Conservation (phyloP, 2,329 filamentous ascomycete genomes). For the Stachybotrys chlorohalonatus region DNA sequence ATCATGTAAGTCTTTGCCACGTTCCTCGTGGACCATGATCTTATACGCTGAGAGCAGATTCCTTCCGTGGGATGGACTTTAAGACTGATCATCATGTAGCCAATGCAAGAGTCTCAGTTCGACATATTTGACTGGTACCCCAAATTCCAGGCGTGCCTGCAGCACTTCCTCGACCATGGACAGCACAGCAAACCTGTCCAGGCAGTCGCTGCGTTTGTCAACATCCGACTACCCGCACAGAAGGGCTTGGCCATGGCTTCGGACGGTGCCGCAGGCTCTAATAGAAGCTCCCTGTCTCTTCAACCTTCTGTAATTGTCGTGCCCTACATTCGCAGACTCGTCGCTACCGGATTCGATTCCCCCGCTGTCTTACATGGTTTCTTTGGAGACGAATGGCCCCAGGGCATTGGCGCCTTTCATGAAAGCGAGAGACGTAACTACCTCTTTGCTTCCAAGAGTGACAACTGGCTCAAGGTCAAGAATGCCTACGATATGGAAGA, state of each 20-base stretch:
- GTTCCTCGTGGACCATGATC: neutral
- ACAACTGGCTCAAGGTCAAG: slow-evolving; percentile 83
- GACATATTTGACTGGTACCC: slow-evolving; percentile 92
- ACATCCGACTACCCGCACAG: slow-evolving; percentile 86
- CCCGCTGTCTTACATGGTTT: slow-evolving; percentile 85
- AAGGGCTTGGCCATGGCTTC: slow-evolving; percentile 25
- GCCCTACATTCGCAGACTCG: slow-evolving; percentile 81
- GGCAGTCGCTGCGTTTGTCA: slow-evolving; percentile 81
- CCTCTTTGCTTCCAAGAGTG: slow-evolving; percentile 88
- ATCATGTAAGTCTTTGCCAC: neutral
- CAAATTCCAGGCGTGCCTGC: slow-evolving; percentile 79
- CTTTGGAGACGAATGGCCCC: slow-evolving; percentile 87
- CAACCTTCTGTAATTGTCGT: slow-evolving; percentile 55
- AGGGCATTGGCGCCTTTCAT: slow-evolving; percentile 72
- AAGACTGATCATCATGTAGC: slow-evolving; percentile 17
- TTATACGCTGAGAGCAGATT: no score
- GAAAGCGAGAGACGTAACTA: slow-evolving; percentile 91
- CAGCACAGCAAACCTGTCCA: slow-evolving; percentile 79
- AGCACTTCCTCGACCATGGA: slow-evolving; percentile 85
- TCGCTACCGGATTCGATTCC: slow-evolving; percentile 86
- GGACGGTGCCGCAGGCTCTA: slow-evolving; percentile 6
- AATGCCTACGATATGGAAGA: slow-evolving; percentile 80
- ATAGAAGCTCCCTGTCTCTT: slow-evolving; percentile 5
- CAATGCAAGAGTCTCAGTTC: slow-evolving; percentile 44
- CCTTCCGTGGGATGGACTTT: no score